A percentile compares a stretch with the other conserved stretches of the same genome.
phyloP scores from a whole-genome alignment of 495 filamentous ascomycete species.

The Rhizodiscina lignyota region DNA sequence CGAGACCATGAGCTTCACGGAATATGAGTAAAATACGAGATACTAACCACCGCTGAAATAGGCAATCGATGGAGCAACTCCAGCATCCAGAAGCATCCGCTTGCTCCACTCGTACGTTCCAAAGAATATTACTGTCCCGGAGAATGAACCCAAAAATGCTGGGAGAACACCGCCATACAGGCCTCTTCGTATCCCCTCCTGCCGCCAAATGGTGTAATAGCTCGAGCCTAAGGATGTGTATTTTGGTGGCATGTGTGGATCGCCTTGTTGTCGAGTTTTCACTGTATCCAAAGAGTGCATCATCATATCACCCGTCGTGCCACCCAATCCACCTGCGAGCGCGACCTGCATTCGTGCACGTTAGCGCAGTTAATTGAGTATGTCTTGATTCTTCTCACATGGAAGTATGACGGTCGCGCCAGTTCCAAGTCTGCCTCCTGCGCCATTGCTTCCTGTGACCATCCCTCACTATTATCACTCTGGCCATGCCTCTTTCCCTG shows the following conservation, averaged over 20 bases:
- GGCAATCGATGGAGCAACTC: slow-evolving; percentile 58
- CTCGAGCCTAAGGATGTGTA: slow-evolving; percentile 79
- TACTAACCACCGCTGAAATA: slow-evolving; percentile 66
- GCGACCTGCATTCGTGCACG: slow-evolving; percentile 45
- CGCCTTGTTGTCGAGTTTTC: slow-evolving; percentile 96
- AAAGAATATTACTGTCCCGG: slow-evolving; percentile 89
- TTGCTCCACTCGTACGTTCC: slow-evolving; percentile 94
- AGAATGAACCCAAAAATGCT: slow-evolving; percentile 81
- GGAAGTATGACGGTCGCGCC: slow-evolving; percentile 17
- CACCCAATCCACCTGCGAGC: slow-evolving; percentile 83
- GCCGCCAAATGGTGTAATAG: slow-evolving; percentile 79
- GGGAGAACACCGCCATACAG: slow-evolving; percentile 88
- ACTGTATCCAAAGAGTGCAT: slow-evolving; percentile 99
- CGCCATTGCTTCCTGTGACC: slow-evolving; percentile 1
- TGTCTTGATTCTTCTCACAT: slow-evolving; percentile 6
- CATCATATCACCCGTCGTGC: slow-evolving; percentile 85
- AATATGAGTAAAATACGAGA: slow-evolving; percentile 16
- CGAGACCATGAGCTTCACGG: background rate
- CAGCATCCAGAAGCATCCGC: slow-evolving; percentile 65
- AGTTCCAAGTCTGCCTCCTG: slow-evolving; percentile 16
- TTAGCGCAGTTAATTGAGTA: background rate
- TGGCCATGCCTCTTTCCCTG: too few species aligned
- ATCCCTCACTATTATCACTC: slow-evolving; percentile 1
- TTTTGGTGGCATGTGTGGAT: slow-evolving; percentile 76
- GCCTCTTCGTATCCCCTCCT: slow-evolving; percentile 75